Evolutionary conservation across 2,329 filamentous ascomycete species (phyloP).

Genomic region (Byssothecium circinans): DNA sequence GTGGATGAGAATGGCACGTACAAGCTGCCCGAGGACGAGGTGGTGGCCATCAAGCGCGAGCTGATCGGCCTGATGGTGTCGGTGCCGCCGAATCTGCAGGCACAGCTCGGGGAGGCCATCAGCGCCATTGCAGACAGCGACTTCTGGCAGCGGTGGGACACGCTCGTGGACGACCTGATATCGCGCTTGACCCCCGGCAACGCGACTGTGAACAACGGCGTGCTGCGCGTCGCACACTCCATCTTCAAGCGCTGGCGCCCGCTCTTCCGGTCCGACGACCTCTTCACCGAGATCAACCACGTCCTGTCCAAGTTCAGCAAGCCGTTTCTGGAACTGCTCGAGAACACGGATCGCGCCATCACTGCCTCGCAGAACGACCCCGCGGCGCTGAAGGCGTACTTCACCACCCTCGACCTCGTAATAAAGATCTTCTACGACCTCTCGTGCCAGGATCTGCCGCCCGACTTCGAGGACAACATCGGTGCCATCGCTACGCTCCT

Average conservation of each 20-base stretch:
- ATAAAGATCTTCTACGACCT: slow-evolving; percentile 94
- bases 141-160: slow-evolving; percentile 95
- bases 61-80: slow-evolving; percentile 96
- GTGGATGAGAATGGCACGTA: slow-evolving; percentile 94
- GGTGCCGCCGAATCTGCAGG: slow-evolving; percentile 82
- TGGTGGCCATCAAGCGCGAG: slow-evolving; percentile 88
- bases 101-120: slow-evolving; percentile 93
- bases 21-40: slow-evolving; percentile 80
- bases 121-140: slow-evolving; percentile 97
- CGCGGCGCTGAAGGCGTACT: slow-evolving; percentile 72
- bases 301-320: slow-evolving; percentile 82
- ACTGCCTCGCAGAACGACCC: slow-evolving; percentile 76
- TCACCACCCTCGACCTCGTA: slow-evolving; percentile 83
- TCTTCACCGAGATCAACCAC: slow-evolving; percentile 96
- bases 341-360: slow-evolving; percentile 70
- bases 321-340: slow-evolving; percentile 79
- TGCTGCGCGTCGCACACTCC: slow-evolving; percentile 95
- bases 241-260: slow-evolving; percentile 97
- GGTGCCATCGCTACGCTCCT: slow-evolving; percentile 74
- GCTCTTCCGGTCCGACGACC: slow-evolving; percentile 86
- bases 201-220: slow-evolving; percentile 84
- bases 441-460: slow-evolving; percentile 94
- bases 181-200: slow-evolving; percentile 81
- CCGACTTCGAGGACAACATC: slow-evolving; percentile 90
- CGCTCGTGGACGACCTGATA: slow-evolving; percentile 90